A percentile compares a stretch with the other conserved stretches of the same genome.
These are phyloP conservation scores for Clitopilus hobsonii DNA, from an alignment of 768 basidiomycete species.

Conservation along the genomic window DNA sequence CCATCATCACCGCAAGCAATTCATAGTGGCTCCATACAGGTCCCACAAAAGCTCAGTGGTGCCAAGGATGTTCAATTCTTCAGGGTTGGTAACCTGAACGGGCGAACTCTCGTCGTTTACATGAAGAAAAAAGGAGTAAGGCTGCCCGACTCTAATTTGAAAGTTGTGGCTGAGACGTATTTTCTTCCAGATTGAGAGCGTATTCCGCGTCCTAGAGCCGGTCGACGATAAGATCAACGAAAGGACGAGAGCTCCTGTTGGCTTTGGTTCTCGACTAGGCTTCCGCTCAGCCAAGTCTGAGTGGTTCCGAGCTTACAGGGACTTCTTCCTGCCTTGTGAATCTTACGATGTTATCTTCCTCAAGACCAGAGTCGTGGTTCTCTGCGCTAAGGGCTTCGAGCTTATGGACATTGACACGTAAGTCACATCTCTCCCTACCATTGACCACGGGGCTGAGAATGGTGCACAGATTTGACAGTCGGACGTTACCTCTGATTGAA, in stretches of 20 bases:
- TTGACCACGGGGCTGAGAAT: neutral
- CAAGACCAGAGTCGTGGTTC: constrained; percentile 88
- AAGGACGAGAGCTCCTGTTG: constrained; percentile 62
- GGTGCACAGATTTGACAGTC: constrained; percentile 70
- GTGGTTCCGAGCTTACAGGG: constrained; percentile 93
- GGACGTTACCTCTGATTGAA: constrained; percentile 84
- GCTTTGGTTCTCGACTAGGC: constrained; percentile 69
- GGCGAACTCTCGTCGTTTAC: constrained; percentile 87
- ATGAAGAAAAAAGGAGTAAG: constrained; percentile 90
- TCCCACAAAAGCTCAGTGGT: constrained; percentile 87
- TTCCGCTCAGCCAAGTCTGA: constrained; percentile 80
- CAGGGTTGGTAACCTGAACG: constrained; percentile 82
- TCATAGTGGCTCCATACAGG: constrained; percentile 52
- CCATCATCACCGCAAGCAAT: constrained; percentile 73
- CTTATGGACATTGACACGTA: constrained; percentile 96
- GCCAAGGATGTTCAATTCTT: constrained; percentile 95
- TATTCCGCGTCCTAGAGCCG: constrained; percentile 97
- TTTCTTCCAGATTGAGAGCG: constrained; percentile 66
- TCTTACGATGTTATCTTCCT: constrained; percentile 89
- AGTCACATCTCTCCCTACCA: constrained; percentile 19
- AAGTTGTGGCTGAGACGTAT: neutral
- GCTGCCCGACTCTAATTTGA: neutral
- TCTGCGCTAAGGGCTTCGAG: constrained; percentile 93
- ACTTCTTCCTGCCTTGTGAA: constrained; percentile 91
- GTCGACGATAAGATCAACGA: constrained; percentile 88